phyloP scores from a whole-genome alignment of 2,329 filamentous ascomycete genomes.

The Diplocarpon mali region DNA sequence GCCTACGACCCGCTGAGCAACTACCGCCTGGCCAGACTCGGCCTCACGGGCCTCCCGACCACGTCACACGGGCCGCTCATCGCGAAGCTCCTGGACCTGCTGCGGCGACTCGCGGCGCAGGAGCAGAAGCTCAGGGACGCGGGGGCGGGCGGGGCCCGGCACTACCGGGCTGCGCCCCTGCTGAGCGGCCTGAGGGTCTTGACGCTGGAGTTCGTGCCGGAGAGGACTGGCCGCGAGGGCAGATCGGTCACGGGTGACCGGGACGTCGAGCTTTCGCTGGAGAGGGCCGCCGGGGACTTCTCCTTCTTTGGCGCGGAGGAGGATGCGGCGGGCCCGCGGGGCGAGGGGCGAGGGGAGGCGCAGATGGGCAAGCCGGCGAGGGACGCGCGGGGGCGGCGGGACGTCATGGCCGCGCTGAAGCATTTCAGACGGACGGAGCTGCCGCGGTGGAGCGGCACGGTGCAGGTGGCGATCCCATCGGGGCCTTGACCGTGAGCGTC shows the following conservation, averaged over 20 bases:
- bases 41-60: constrained; percentile 43
- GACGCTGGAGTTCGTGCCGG: constrained; percentile 37
- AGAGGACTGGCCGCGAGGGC: not conserved
- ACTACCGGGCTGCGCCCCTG: constrained; percentile 31
- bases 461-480: constrained; percentile 47
- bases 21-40: constrained; percentile 40
- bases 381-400: too few species aligned
- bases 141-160: constrained; percentile 9
- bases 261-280: constrained; percentile 20
- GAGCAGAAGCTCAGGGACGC: constrained; percentile 33
- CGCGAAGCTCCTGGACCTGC: constrained; percentile 35
- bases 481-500: not conserved
- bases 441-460: constrained; percentile 13
- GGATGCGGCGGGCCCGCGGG: too few species aligned
- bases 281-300: constrained; percentile 16
- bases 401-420: constrained; percentile 16
- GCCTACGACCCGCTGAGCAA: constrained; percentile 45
- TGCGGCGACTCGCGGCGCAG: constrained; percentile 37
- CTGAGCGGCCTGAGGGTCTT: constrained; percentile 43
- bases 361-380: too few species aligned
- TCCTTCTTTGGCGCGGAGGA: constrained; percentile 19
- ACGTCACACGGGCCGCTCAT: constrained; percentile 44
- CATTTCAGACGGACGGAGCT: constrained; percentile 7
- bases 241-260: constrained; percentile 18
- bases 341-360: too few species aligned